Evolutionary conservation across 2,329 filamentous ascomycete species (phyloP).

Genomic region (Cladosporium sp.): DNA sequence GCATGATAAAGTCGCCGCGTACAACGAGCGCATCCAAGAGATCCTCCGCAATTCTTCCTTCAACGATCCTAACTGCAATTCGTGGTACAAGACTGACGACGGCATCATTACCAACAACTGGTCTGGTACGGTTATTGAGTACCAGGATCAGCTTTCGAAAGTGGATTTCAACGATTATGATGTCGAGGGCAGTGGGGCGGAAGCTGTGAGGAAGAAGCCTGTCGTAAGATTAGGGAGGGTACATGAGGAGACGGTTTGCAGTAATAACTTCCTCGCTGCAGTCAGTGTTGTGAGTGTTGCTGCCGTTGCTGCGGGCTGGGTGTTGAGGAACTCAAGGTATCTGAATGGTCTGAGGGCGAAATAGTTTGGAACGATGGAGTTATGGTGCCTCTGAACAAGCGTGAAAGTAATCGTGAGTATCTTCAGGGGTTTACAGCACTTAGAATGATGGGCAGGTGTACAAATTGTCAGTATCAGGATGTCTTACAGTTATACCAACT

Average conservation of each 20-base stretch:
- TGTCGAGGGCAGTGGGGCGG: conserved; percentile 31
- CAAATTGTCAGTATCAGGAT: background rate
- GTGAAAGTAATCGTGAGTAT: background rate
- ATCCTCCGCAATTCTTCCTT: conserved; percentile 44
- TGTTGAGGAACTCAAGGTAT: conserved; percentile 18
- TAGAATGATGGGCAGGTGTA: background rate
- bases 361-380: background rate
- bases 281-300: conserved; percentile 34
- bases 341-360: conserved; percentile 12
- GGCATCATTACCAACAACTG: conserved; percentile 57
- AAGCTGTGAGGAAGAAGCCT: conserved; percentile 31
- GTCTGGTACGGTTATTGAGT: conserved; percentile 49
- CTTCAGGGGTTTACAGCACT: background rate
- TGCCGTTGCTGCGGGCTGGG: conserved; percentile 33
- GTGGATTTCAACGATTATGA: conserved; percentile 46
- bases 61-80: conserved; percentile 50
- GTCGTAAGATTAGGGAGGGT: conserved; percentile 38
- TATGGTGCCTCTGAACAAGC: background rate
- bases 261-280: conserved; percentile 34
- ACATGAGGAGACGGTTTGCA: conserved; percentile 40
- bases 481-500: too few species aligned
- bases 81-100: conserved; percentile 54
- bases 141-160: conserved; percentile 44
- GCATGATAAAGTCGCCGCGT: conserved; percentile 34
- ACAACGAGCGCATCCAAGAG: conserved; percentile 45